Evolutionary conservation across 176 grass and related monocot species (phyloP).

Genomic region (Oryza brachyantha): DNA sequence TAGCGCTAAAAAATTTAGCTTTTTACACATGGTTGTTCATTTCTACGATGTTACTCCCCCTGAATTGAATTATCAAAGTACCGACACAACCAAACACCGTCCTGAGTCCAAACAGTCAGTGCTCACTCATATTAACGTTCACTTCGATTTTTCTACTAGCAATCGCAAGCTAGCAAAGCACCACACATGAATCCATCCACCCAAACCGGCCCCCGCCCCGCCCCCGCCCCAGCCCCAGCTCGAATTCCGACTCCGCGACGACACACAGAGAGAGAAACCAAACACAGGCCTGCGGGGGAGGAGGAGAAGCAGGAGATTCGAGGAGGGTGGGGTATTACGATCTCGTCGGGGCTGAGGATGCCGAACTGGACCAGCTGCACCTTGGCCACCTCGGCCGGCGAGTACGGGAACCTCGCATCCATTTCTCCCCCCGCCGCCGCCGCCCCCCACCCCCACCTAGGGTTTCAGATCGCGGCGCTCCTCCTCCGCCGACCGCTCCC

Average conservation of each 20-base stretch:
- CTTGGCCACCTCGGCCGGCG: conserved; percentile 95
- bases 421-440: conserved; percentile 30
- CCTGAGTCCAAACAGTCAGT: neutral
- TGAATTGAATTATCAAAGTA: neutral
- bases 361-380: conserved; percentile 90
- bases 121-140: neutral
- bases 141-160: neutral
- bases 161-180: neutral
- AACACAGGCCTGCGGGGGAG: conserved; percentile 7
- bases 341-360: conserved; percentile 97
- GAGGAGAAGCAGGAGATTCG: neutral
- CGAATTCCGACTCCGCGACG: neutral
- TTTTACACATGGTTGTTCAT: too few species aligned
- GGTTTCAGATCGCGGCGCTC: conserved; percentile 41
- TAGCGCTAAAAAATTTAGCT: too few species aligned
- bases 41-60: too few species aligned
- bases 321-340: conserved; percentile 56
- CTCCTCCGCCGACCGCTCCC: too few species aligned
- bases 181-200: neutral
- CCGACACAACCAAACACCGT: neutral
- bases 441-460: conserved; percentile 17
- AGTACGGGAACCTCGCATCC: conserved; percentile 92
- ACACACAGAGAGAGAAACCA: conserved; percentile 13
- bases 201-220: neutral
- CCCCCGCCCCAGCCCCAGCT: neutral